Base-by-base conservation (phyloP, 2,329 filamentous ascomycete species). In the Stagonosporopsis chrysanthemi region DNA sequence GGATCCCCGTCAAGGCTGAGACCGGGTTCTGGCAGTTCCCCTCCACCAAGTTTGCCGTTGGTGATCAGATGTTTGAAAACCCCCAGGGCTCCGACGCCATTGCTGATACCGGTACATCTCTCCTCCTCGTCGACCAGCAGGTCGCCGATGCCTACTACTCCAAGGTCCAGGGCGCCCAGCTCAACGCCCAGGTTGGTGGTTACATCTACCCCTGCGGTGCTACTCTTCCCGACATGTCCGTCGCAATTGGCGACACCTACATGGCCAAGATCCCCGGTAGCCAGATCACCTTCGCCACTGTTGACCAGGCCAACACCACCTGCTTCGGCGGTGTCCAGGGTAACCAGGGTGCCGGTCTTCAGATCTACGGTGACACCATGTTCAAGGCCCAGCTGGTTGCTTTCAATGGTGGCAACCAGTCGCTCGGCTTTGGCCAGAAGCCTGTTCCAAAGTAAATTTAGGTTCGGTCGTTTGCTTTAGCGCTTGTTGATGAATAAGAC, bases 311-410 rank as follows among this genome's bases (percentile, higher is more conserved):
- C 38, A 78, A 78, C 47, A 80, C 80, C 39, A 84, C 79, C 52
- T 91, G 88, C 79, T 90, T 88, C 64, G 88, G 88, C 58, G 88
- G 87, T 64, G 76, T 91, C 17, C 88, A 91, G 77, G 81, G 83
- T 29, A 85, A 84, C 43, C 68, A 68, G 52, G 79, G 81, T 1
- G 77, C 78, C 14, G 76, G 78, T 26, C 73, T 89, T 35, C 84
- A 87, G 74, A 87, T 91, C 70, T 82, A 82, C 52, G 86, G 86
- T n/a, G 86, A 88, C 65, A 79, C 83, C 24, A 82, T 88, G 73
- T 80, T 88, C 67, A 85, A 83, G 75, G 78, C 83, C 4, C 80
- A 85, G 63, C 85, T 87, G 66, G 84, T 86, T 42, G 84, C 86
- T 53, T 88, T 88, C 68, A 79, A 85, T 60, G 81, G 78, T 14